Evolutionary conservation across 305 asterid genomes (phyloP).

Genomic region (Fraxinus nigra): DNA sequence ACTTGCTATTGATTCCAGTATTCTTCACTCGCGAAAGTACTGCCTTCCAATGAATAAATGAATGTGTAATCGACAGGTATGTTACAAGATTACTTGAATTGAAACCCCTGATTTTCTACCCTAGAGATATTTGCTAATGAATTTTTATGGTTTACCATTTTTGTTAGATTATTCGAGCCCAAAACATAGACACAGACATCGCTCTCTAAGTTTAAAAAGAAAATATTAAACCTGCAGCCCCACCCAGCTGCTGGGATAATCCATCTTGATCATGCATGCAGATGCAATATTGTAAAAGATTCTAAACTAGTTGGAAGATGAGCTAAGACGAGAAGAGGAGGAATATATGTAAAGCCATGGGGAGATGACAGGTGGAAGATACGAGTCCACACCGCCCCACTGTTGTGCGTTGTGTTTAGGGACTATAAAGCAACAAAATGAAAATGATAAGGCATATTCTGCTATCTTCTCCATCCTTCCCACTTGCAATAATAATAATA

Average conservation of each 20-base stretch:
- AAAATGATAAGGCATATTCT: conserved; percentile 3
- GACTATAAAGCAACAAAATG: background rate
- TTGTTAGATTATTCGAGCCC: background rate
- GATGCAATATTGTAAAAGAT: background rate
- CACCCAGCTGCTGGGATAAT: background rate
- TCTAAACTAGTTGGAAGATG: background rate
- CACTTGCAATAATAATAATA: background rate
- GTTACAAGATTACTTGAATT: background rate
- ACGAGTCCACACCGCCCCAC: background rate
- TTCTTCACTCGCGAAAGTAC: background rate
- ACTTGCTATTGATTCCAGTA: background rate
- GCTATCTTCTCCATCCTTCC: background rate
- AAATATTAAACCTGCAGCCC: background rate
- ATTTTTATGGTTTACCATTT: background rate
- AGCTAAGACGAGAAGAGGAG: background rate
- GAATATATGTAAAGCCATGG: background rate
- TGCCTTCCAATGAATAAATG: background rate
- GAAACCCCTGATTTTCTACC: background rate
- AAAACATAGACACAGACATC: background rate
- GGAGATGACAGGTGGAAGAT: conserved; percentile 3
- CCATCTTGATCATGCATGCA: background rate
- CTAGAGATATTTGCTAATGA: background rate
- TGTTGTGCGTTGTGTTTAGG: background rate
- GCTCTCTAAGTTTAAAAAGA: background rate
- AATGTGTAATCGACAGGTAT: background rate